phyloP scores from a whole-genome alignment of 176 grass and related monocot species.

The Chloris gayana region DNA sequence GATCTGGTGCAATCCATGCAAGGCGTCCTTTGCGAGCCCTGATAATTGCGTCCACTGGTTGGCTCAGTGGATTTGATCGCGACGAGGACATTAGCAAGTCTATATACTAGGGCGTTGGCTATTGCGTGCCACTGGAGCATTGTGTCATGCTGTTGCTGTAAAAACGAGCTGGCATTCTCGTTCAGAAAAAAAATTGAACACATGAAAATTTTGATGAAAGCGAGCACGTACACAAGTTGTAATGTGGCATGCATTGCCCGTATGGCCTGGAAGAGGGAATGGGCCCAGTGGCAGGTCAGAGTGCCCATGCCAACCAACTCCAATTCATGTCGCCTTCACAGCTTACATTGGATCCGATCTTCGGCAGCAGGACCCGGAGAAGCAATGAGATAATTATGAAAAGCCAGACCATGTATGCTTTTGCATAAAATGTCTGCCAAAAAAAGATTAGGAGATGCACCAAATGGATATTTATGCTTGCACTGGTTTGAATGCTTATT shows the following conservation, averaged over 20 bases:
- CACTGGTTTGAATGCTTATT: too few relatives aligned
- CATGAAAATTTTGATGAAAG: not conserved
- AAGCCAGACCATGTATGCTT: constrained; percentile 18
- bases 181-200: not conserved
- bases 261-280: not conserved
- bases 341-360: constrained; percentile 37
- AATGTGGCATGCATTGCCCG: not conserved
- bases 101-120: not conserved
- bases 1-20: constrained; percentile 13
- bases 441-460: not conserved
- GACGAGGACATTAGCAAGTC: not conserved
- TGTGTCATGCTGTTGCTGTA: constrained; percentile 27
- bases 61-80: not conserved
- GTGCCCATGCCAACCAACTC: constrained; percentile 37
- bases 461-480: too few relatives aligned
- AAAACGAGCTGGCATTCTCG: not conserved
- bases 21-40: constrained; percentile 1
- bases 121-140: constrained; percentile 19
- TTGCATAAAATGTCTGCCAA: not conserved
- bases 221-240: not conserved
- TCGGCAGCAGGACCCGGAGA: constrained; percentile 12
- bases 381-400: constrained; percentile 21
- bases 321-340: constrained; percentile 39
- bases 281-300: constrained; percentile 23
- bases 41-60: constrained; percentile 32